Evolutionary conservation across 805 yeast species (phyloP).

Genomic region (Yarrowia sp.): DNA sequence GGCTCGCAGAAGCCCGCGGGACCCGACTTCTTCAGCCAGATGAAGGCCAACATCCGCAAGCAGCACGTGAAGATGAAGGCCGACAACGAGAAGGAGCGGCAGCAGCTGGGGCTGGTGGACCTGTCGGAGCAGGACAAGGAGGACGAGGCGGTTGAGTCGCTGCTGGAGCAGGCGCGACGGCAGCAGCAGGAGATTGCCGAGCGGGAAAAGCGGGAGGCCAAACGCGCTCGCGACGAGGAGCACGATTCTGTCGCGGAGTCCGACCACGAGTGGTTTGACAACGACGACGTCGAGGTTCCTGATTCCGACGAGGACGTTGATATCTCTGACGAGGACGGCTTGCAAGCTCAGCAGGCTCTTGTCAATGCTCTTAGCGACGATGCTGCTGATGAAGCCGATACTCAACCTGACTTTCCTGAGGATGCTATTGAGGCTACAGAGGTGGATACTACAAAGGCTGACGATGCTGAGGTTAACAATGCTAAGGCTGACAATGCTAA

Average conservation of each 20-base stretch:
- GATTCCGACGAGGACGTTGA: conserved; percentile 37
- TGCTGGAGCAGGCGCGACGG: conserved; percentile 8
- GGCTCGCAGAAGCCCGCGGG: neutral
- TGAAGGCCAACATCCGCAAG: neutral
- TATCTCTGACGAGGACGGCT: conserved; percentile 1
- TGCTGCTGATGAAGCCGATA: neutral
- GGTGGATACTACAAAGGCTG: too few relatives aligned
- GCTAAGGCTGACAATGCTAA: too few relatives aligned
- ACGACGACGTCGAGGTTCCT: conserved; percentile 73
- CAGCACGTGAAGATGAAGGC: conserved; percentile 15
- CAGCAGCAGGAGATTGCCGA: conserved; percentile 23
- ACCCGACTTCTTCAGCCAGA: neutral
- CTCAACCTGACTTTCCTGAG: neutral
- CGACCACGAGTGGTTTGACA: conserved; percentile 73
- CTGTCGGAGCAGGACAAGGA: conserved; percentile 16
- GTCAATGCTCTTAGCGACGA: neutral
- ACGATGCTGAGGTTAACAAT: too few relatives aligned
- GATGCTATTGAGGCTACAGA: too few relatives aligned
- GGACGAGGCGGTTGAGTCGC: conserved; percentile 17
- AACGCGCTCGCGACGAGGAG: conserved; percentile 36
- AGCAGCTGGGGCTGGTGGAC: conserved; percentile 13
- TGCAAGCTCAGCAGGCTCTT: neutral
- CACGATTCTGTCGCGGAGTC: conserved; percentile 68
- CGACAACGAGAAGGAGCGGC: neutral
- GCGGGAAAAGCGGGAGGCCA: neutral